A percentile compares a stretch with the other conserved stretches of the same genome.
Evolutionary conservation across 2,329 filamentous ascomycete species (phyloP).

Genomic region (Fusarium verrucosum): DNA sequence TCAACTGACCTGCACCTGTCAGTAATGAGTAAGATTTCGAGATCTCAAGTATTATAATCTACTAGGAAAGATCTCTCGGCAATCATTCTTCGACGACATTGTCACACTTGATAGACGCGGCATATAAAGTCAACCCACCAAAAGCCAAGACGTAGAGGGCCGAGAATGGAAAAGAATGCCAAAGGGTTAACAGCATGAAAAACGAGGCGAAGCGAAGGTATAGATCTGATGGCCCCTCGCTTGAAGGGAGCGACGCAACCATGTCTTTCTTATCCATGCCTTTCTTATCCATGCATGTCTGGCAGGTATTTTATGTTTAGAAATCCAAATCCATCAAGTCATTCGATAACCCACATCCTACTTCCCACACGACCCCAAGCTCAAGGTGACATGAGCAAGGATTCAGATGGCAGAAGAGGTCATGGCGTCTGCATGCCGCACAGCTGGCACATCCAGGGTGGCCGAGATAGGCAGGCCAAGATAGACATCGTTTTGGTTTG

Average conservation of each 20-base stretch:
- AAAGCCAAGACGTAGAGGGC: background rate
- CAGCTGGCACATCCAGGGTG: background rate
- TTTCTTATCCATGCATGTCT: background rate
- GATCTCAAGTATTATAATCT: too few species aligned
- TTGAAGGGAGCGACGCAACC: background rate
- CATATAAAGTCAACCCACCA: background rate
- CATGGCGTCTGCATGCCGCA: slow-evolving; percentile 11
- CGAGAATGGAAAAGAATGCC: background rate
- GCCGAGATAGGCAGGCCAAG: background rate
- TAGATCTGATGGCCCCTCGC: background rate
- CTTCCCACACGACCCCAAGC: slow-evolving; percentile 1
- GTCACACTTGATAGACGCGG: background rate
- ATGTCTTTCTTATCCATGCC: background rate
- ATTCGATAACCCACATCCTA: slow-evolving; percentile 36
- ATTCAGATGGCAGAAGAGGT: background rate
- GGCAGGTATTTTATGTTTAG: background rate
- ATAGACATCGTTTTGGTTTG: background rate
- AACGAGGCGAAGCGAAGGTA: slow-evolving; percentile 8
- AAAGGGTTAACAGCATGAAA: background rate
- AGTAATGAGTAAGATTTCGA: background rate
- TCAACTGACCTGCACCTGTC: background rate
- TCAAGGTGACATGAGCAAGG: slow-evolving; percentile 9
- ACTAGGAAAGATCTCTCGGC: background rate
- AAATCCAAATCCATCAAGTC: slow-evolving; percentile 10
- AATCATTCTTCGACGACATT: background rate